Evolutionary conservation across 2,329 filamentous ascomycete species (phyloP), one percentile per base, ranked within the genome.

Genomic region (Didymella pomorum): DNA sequence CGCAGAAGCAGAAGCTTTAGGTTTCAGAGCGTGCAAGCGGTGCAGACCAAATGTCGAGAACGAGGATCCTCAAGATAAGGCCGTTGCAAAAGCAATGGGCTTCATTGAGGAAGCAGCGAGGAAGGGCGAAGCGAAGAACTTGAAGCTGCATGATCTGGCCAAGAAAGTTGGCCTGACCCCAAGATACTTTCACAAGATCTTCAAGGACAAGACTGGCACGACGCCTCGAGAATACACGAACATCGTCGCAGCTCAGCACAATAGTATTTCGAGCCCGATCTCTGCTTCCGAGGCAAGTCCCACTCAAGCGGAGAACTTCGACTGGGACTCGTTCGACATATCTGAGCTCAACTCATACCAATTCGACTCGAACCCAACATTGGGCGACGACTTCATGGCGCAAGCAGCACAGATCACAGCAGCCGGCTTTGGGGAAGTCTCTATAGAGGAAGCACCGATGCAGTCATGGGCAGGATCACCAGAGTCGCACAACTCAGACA

Each of bases 141-240:
- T 78, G 57, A 79, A 74, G 43, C 63, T 85, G 47, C 78, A 80
- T 29, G 75, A 79, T 21, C 75, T 87, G 68, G 85, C 85, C 8
- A 76, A 70, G 42, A 78, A 79, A 66, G 82, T 82, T 5, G 82
- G 82, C 0, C 71, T 87, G 35, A 85, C 84, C 10, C 83, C 84
- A 51, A 82, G 84, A 72, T 84, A 87, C 67, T 84, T 87, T 49
- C 83, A 86, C 65, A 80, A 84, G 23, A 79, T 84, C 4, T 87
- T 87, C 67, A 87, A 85, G 71, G 81, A 80, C 66, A 80, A 79
- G 42, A 81, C 80, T 16, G 84, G 84, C 8, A 56, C 82, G 41
- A 86, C 85, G 46, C 83, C 83, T 2, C 81, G 80, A 25, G 77
- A 79, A 58, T 81, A 78, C 63, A 71, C 70, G 23, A 69, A 71